Base-by-base conservation (phyloP, 148 eudicot species). In the Amaranthus hypochondriacus region DNA sequence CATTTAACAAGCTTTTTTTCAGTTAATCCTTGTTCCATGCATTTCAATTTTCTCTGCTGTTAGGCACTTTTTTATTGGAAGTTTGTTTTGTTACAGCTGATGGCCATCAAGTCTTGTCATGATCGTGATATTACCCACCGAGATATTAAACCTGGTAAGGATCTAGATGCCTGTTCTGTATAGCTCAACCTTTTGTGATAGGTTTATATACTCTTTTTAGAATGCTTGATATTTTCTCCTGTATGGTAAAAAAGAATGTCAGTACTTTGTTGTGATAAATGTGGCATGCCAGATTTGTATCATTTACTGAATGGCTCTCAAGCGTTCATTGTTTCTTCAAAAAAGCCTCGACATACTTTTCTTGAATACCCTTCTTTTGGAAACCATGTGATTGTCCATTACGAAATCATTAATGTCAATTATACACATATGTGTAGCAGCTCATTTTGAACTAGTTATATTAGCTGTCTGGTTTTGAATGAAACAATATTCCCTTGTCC, bases 91-190 rank as follows among this genome's bases (percentile, higher is more conserved):
- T 59, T 43, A 72, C 80, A 95, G 99, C 75, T 95, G 89, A 70
- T 87, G 90, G 97, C 98, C 48, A 85, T 95, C 56, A 95, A 95
- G 81, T 86, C 96, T 71, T 95, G 99, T 78, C 99, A 95, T 74
- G 92, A 87, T 59, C 97, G 97, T 53, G 90, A 92, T 78, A 87
- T 95, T 83, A 89, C 96, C 82, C 99, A 95, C 79, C 90, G 99
- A 83, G 99, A 95, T 83, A 86, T 95, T 65, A 95, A 95, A 85
- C 99, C 99, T 85, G 99, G 99, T 95, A 79, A 90, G 96, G 18
- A 63, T 66, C 48, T 67, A 59, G 28, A 62, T 68, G 46, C 10
- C 51, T 5, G 64, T 68, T 43, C 21, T 53, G 62, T 61, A 18
- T 56, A 21, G 42, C 21, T 28, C 39, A 28, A 28, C 39, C 39